Conservation (phyloP, 78 protist genomes). For the Creolimax fragrantissima region DNA sequence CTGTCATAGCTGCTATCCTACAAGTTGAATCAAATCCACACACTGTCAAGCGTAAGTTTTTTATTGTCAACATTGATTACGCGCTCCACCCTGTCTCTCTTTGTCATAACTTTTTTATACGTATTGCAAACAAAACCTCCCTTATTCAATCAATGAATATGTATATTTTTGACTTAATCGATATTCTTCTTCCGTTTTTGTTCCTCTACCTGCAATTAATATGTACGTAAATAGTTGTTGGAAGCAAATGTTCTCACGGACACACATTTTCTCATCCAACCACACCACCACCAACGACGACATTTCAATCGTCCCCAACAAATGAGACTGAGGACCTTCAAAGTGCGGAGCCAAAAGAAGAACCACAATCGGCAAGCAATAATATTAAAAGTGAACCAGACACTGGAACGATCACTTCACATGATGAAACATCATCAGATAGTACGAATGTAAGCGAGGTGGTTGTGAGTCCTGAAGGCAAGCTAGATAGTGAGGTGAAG, state of each 20-base stretch:
- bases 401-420: too few relatives aligned
- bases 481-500: too few relatives aligned
- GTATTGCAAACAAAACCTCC: neutral
- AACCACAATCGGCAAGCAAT: too few relatives aligned
- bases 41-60: neutral
- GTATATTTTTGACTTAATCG: neutral
- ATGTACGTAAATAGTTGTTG: too few relatives aligned
- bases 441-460: too few relatives aligned
- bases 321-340: too few relatives aligned
- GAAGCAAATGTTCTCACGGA: neutral
- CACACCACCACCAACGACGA: neutral
- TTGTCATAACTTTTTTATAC: neutral
- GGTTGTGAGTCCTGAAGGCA: too few relatives aligned
- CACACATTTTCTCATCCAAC: neutral
- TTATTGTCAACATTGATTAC: neutral
- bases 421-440: too few relatives aligned
- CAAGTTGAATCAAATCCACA: constrained; percentile 46
- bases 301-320: too few relatives aligned
- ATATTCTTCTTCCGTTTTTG: neutral
- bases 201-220: neutral
- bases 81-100: neutral
- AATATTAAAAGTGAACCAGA: too few relatives aligned
- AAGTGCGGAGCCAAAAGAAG: too few relatives aligned
- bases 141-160: neutral
- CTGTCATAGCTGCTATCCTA: constrained; percentile 41